phyloP scores from a whole-genome alignment of 78 protist genomes.

The Dictyostelium brefeldianum region DNA sequence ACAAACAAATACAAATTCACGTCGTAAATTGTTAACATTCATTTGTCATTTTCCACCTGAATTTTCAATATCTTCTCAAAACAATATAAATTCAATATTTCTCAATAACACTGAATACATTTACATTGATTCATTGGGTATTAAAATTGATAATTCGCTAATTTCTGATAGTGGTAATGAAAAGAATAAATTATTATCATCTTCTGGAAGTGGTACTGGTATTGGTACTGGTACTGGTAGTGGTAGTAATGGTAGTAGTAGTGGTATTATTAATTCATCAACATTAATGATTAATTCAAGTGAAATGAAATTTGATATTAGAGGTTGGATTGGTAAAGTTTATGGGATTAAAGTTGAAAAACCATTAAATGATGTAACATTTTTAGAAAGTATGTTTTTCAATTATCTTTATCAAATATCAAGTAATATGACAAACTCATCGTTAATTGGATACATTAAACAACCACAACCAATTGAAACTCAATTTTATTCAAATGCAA shows the following conservation, averaged over 20 bases:
- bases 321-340: conserved; percentile 37
- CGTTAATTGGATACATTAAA: not conserved
- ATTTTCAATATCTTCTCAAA: conserved; percentile 27
- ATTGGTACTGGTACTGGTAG: not conserved
- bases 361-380: conserved; percentile 4
- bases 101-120: conserved; percentile 10
- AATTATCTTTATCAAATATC: conserved; percentile 2
- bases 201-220: not conserved
- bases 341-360: conserved; percentile 3
- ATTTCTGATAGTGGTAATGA: not conserved
- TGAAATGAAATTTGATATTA: conserved; percentile 20
- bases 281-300: not conserved
- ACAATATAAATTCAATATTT: conserved; percentile 36
- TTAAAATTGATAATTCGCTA: conserved; percentile 7
- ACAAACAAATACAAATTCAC: not conserved
- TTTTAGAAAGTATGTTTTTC: conserved; percentile 21
- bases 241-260: not conserved
- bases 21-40: not conserved
- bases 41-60: conserved; percentile 76
- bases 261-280: too few species aligned
- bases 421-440: not conserved
- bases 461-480: not conserved
- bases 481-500: not conserved
- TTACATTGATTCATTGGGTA: conserved; percentile 27
- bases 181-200: not conserved